Base-by-base conservation (phyloP, 1,284 basidiomycete genomes). In the Waitea zeae region DNA sequence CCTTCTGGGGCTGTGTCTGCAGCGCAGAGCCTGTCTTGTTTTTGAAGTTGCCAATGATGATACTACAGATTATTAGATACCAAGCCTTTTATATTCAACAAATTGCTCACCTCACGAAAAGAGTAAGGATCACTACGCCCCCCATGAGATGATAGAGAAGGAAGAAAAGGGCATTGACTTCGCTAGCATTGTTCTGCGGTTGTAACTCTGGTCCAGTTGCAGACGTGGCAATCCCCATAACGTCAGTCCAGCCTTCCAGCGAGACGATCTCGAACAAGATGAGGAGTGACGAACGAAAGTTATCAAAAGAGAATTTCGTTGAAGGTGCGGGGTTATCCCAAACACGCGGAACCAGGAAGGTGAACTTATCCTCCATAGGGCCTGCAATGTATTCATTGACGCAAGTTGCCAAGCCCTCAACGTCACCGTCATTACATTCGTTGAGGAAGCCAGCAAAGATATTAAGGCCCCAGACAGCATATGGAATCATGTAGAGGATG, bases 211-310 rank as follows among this genome's bases (percentile, higher is more conserved):
- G 46, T 1, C 82, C 86, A 0, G 70, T 77, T 39, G 96, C 83
- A 43, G 75, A 75, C 57, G 87, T 87, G 1, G 80, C 81, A 9
- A 78, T 65, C 15, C 59, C 58, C 81, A 96, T 84, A 35, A 93
- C 92, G 50, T 93, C 83, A 24, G 84, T 74, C 93, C 93, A 97
- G 2, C 93, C 93, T 54, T 96, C 86, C 31, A 96, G 60, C 0
- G 89, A 95, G 26, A 97, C 87, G 47, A 95, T 93, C 57, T 98
- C 93, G 48, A 97, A 97, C 2, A 97, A 64, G 46, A 97, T 96
- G 34, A 97, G 67, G 31, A 97, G 62, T 0, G 87, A 82, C 3
- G 77, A 62, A 9, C 74, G 66, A 58, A 98, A 97, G 13, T 67
- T 75, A 54, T 98, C 93, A 47, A 97, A 98, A 0, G 81, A 82